These are phyloP conservation scores for Phytophthora sp. DNA, from an alignment of 352 stramenopile genomes.

Conservation along the genomic window DNA sequence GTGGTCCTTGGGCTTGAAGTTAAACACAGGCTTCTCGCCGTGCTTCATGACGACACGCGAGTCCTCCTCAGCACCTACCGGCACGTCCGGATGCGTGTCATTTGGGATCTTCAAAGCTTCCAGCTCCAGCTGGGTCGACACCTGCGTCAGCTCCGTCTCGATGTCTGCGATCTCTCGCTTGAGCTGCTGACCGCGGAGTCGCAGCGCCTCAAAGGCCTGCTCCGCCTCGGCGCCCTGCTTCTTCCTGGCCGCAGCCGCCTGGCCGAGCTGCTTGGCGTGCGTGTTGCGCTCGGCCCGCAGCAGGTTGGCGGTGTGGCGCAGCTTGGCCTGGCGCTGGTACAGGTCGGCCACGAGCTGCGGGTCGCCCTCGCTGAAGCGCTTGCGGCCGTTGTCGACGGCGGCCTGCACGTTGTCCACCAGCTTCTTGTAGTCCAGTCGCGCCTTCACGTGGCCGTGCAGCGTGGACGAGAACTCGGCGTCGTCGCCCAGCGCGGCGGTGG, in stretches of 20 bases:
- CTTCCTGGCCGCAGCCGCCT: conserved; percentile 44
- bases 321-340: conserved; percentile 63
- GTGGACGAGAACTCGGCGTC: conserved; percentile 36
- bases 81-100: conserved; percentile 74
- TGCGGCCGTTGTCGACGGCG: conserved; percentile 61
- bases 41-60: conserved; percentile 60
- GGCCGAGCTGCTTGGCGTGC: conserved; percentile 65
- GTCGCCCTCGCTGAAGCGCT: conserved; percentile 72
- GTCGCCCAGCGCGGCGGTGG: conserved; percentile 4
- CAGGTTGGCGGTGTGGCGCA: conserved; percentile 62
- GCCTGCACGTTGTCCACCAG: conserved; percentile 62
- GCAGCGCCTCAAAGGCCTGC: conserved; percentile 43
- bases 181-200: conserved; percentile 52
- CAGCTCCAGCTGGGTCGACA: conserved; percentile 59
- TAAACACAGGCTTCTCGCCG: conserved; percentile 61
- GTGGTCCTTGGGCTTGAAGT: conserved; percentile 72
- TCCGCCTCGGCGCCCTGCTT: conserved; percentile 33
- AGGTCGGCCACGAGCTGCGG: conserved; percentile 66
- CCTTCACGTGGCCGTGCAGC: conserved; percentile 66
- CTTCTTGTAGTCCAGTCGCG: conserved; percentile 80
- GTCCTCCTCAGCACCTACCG: conserved; percentile 61
- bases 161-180: conserved; percentile 57
- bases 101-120: conserved; percentile 84
- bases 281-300: conserved; percentile 72
- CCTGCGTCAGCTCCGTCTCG: conserved; percentile 44